Conservation (phyloP, 805 yeast species). For the Debaryomyces castellii region DNA sequence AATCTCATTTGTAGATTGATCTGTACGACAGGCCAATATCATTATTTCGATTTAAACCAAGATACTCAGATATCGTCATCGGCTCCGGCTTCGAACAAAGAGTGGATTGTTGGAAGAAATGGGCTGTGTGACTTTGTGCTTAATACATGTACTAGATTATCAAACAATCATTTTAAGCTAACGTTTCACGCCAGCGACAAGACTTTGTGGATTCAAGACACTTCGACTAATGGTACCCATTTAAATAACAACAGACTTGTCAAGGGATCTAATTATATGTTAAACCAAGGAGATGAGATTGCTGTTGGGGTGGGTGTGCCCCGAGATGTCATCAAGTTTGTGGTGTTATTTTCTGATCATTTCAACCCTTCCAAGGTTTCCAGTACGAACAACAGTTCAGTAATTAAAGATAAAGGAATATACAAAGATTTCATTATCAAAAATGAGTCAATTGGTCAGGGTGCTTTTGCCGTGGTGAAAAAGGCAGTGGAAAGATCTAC, state of each 20-base stretch:
- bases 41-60: constrained; percentile 43
- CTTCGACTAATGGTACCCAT: constrained; percentile 91
- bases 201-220: constrained; percentile 64
- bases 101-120: constrained; percentile 79
- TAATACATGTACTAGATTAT: constrained; percentile 59
- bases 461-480: constrained; percentile 97
- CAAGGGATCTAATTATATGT: constrained; percentile 73
- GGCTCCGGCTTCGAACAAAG: constrained; percentile 21
- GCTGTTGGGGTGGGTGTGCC: constrained; percentile 86
- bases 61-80: constrained; percentile 21
- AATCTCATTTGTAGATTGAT: constrained; percentile 53
- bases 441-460: constrained; percentile 89
- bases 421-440: constrained; percentile 71
- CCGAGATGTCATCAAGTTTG: constrained; percentile 58
- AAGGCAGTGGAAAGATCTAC: constrained; percentile 84
- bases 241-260: constrained; percentile 72
- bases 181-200: constrained; percentile 63
- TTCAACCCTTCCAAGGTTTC: constrained; percentile 33
- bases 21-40: constrained; percentile 58
- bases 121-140: constrained; percentile 61
- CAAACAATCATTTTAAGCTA: constrained; percentile 71
- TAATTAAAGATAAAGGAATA: constrained; percentile 51
- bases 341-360: constrained; percentile 47
- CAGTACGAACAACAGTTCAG: constrained; percentile 23
- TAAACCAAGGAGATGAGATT: constrained; percentile 91